Base-by-base conservation (phyloP, 2,329 filamentous ascomycete species). In the Neobulgaria alba region DNA sequence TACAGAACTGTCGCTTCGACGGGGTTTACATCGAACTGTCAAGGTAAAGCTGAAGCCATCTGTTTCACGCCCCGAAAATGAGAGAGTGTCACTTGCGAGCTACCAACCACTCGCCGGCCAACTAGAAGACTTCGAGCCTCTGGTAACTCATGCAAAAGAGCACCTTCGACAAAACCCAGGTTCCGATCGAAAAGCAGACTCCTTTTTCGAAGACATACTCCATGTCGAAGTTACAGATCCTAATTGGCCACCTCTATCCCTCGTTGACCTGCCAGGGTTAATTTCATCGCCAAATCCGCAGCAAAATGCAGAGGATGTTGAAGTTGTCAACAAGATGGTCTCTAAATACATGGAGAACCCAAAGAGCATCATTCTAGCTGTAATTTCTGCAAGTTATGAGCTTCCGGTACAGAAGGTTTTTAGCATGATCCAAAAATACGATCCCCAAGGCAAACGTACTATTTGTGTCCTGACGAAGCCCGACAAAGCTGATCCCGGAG, bases 231-330 rank as follows among this genome's bases (percentile, higher is more conserved):
- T 26, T 12, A 26, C 23, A 26, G 23, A 26, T 26, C 23, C 23
- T 26, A 26, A 26, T 7, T 26, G 23, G 23, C 23, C 23, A 12
- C 23, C 23, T 26, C 12, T 26, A 26, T 26, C 23, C 12, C 62
- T 79, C 21, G 73, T 80, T 3, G 74, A 79, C 53, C 61, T 79
- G 2, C 75, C 75, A 0, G 75, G 75, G 2, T 57, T 80, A 5
- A 72, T 77, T 33, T 63, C 69, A 29, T 62, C 64, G 0, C 57
- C 65, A 8, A 68, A 61, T 10, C 63, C 64, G n/a, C n/a, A 29
- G 12, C 67, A 75, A 12, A 66, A 64, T 2, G 56, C 56, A 2
- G 53, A 53, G 1, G 71, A 72, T 34, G 63, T 67, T 0, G 54
- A 64, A 2, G 43, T 68, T 2, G 68, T 79, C 5, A 46, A 58